Base-by-base conservation (phyloP, 257 asterid genomes). In the Fraxinus quadrangulata region DNA sequence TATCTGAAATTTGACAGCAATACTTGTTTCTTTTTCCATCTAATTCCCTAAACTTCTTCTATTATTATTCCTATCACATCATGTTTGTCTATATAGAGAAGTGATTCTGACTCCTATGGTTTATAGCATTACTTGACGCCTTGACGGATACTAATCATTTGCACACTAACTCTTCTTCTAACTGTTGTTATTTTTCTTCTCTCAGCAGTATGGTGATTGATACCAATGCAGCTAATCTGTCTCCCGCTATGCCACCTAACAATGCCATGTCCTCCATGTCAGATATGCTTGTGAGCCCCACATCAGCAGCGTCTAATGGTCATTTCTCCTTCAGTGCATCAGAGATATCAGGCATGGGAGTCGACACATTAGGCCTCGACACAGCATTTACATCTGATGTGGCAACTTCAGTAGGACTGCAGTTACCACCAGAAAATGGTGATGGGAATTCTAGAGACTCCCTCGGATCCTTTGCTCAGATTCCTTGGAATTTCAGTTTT, bases 401-500 rank as follows among this genome's bases (percentile, higher is more conserved):
- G 83, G 91, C 94, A 14, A 85, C 88, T 83, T 91, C 98, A 31
- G 89, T 84, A 24, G 97, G 94, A 71, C 75, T 91, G 71, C 96
- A 91, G 78, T 94, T 94, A 77, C 97, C 94, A 2, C 85, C 88
- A 4, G 99, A 94, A 86, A 92, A 88, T 51, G 97, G 97, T 33
- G 90, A 79, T 19, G 97, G 92, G 80, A 90, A 86, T 87, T 92
- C 96, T 76, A 85, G 96, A 85, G 97, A 93, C 87, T 77, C 93
- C 26, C 92, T 91, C 45, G 81, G 97, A 84, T 90, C 97, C 49
- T 86, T 91, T 81, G 90, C 89, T 81, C 99, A 91, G 84, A 87
- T 92, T 65, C 97, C 99, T 2, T 92, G 99, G 99, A 88, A 90
- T 85, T 92, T 94, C 80, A 94, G 95, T 85, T 89, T 94, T 79